Conservation (phyloP, 371 early-diverging fungal genomes). For the Dichotomocladium elegans region DNA sequence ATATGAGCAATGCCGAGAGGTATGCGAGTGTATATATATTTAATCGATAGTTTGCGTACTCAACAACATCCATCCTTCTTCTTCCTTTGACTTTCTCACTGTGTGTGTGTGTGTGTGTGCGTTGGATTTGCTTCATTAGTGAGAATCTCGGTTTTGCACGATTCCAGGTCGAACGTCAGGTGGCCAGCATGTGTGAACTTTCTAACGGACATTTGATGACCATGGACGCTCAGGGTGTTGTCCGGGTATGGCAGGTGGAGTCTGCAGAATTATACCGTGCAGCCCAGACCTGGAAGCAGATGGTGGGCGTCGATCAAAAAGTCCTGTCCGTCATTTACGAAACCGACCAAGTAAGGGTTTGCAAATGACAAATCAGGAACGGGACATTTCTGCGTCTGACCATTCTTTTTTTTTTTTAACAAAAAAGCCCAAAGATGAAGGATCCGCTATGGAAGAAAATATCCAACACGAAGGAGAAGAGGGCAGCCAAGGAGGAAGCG, state of each 20-base stretch:
- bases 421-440: conserved; percentile 2
- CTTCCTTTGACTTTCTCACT: too few species aligned
- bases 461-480: conserved; percentile 32
- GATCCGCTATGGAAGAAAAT: conserved; percentile 26
- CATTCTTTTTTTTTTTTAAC: neutral
- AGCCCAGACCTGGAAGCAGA: conserved; percentile 69
- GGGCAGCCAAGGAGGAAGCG: conserved; percentile 21
- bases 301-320: conserved; percentile 70
- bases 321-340: conserved; percentile 64
- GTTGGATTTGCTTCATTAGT: conserved; percentile 5
- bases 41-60: neutral
- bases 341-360: conserved; percentile 45
- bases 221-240: conserved; percentile 63
- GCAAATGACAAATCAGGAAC: neutral
- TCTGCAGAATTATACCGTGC: conserved; percentile 53
- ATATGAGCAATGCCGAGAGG: conserved; percentile 33
- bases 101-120: too few species aligned
- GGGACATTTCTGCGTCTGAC: neutral
- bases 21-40: conserved; percentile 4
- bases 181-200: conserved; percentile 61
- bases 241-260: conserved; percentile 69
- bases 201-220: conserved; percentile 63
- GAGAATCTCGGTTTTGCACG: conserved; percentile 43
- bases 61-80: too few species aligned
- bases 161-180: conserved; percentile 48